Percentiles rank a stretch among this genome's conserved stretches.
Evolutionary conservation across 228 moss, liverwort and hornwort genomes (phyloP).

Genomic region (Sphagnum fallax): DNA sequence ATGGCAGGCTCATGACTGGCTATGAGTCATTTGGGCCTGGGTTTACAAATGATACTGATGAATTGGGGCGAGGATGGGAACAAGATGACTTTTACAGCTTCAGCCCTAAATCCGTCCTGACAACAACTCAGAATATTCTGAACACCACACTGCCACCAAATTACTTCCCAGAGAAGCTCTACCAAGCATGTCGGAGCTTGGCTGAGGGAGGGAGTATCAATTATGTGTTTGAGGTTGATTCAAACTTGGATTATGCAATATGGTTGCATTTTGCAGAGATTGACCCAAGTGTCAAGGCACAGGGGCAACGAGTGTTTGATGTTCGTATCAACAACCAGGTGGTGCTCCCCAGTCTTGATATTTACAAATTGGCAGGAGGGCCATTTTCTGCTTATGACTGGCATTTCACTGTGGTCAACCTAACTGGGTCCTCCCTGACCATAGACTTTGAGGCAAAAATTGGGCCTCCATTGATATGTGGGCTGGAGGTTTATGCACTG

Average conservation of each 20-base stretch:
- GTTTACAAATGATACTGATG: slow-evolving; percentile 33
- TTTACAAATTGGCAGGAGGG: slow-evolving; percentile 27
- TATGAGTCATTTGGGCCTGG: slow-evolving; percentile 48
- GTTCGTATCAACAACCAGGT: slow-evolving; percentile 25
- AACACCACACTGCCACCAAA: slow-evolving; percentile 34
- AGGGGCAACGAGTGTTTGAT: slow-evolving; percentile 44
- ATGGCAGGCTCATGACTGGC: slow-evolving; percentile 39
- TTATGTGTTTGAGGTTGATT: slow-evolving; percentile 37
- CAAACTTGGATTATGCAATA: slow-evolving; percentile 50
- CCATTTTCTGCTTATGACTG: slow-evolving; percentile 42
- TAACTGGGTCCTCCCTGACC: slow-evolving; percentile 24
- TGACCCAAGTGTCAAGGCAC: slow-evolving; percentile 29
- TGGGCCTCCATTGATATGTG: slow-evolving; percentile 31
- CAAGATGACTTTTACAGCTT: slow-evolving; percentile 17
- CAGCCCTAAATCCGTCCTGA: slow-evolving; percentile 16
- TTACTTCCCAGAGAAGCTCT: slow-evolving; percentile 41
- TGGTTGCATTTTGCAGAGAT: slow-evolving; percentile 68
- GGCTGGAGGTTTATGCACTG: slow-evolving; percentile 52
- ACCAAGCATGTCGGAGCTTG: slow-evolving; percentile 33
- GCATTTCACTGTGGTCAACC: slow-evolving; percentile 37
- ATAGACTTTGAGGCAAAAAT: slow-evolving; percentile 17
- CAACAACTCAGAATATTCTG: slow-evolving; percentile 20
- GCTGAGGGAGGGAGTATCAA: slow-evolving; percentile 11
- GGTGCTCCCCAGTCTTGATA: slow-evolving; percentile 27
- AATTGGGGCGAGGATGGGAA: slow-evolving; percentile 54